phyloP scores from a whole-genome alignment of 2,329 filamentous ascomycete genomes.

The Cordyceps sp. region DNA sequence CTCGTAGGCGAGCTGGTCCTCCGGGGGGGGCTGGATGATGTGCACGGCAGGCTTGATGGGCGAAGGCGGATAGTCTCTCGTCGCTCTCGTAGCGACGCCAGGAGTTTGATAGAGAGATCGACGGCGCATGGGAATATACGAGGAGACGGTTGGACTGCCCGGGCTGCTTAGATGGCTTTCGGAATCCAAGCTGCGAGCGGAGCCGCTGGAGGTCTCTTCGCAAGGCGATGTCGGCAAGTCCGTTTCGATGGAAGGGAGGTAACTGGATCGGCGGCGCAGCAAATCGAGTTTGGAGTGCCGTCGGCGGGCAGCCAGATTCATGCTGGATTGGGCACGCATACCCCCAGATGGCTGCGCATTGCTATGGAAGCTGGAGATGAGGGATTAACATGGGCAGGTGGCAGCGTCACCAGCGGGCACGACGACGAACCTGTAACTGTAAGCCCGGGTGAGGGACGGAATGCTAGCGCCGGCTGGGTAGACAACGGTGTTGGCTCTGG shows the following conservation, averaged over 20 bases:
- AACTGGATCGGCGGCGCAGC: neutral
- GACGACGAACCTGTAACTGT: constrained; percentile 5
- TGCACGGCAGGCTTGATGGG: constrained; percentile 16
- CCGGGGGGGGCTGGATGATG: constrained; percentile 16
- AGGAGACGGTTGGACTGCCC: neutral
- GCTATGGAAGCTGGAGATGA: neutral
- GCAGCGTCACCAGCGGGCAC: neutral
- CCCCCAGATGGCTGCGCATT: no score
- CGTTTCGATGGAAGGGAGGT: neutral
- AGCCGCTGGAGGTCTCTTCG: no score
- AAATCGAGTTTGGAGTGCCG: neutral
- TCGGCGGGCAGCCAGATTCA: neutral
- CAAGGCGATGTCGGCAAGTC: neutral
- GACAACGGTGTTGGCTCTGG: constrained; percentile 3
- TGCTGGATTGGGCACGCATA: no score
- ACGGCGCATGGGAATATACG: constrained; percentile 29
- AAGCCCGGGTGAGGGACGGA: constrained; percentile 3
- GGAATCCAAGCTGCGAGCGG: neutral
- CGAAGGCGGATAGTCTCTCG: constrained; percentile 8
- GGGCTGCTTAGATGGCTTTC: neutral
- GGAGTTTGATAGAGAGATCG: constrained; percentile 31
- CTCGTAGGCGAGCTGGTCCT: neutral
- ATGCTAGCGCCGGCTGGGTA: neutral
- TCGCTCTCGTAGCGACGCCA: constrained; percentile 28
- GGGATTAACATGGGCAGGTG: neutral